Conservation (phyloP, 495 filamentous ascomycete species). For the Penicillium salamii region DNA sequence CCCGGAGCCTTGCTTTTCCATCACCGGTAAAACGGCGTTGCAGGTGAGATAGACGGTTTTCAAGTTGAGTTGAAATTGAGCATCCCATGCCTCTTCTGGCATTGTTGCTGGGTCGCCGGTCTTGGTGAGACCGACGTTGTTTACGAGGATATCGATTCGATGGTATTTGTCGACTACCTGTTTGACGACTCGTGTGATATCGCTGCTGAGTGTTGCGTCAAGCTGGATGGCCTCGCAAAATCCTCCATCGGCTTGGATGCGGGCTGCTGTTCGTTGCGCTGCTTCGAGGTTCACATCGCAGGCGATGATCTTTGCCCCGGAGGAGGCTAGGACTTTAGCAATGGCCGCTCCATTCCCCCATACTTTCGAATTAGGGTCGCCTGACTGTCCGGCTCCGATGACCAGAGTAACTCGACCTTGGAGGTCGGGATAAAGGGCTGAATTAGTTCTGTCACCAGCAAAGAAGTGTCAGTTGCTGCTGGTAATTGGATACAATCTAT, state of each 20-base stretch:
- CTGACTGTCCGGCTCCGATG: constrained; percentile 44
- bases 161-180: constrained; percentile 37
- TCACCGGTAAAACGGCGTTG: constrained; percentile 42
- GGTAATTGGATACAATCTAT: background rate
- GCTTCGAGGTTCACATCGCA: constrained; percentile 37
- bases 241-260: constrained; percentile 26
- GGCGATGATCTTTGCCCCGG: constrained; percentile 41
- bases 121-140: constrained; percentile 47
- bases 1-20: constrained; percentile 42
- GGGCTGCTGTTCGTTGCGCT: constrained; percentile 29
- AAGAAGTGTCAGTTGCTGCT: background rate
- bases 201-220: constrained; percentile 37
- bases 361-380: constrained; percentile 14
- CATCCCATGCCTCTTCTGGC: constrained; percentile 45
- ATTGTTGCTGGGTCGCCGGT: constrained; percentile 45
- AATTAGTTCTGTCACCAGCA: background rate
- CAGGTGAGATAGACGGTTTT: constrained; percentile 46
- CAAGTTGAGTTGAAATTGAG: constrained; percentile 47
- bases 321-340: constrained; percentile 31
- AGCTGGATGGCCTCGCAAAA: constrained; percentile 27
- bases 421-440: constrained; percentile 18
- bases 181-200: constrained; percentile 36
- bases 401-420: constrained; percentile 40
- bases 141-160: constrained; percentile 52
- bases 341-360: constrained; percentile 49